phyloP scores from a whole-genome alignment of 2,329 filamentous ascomycete genomes.

The Claviceps purpurea region DNA sequence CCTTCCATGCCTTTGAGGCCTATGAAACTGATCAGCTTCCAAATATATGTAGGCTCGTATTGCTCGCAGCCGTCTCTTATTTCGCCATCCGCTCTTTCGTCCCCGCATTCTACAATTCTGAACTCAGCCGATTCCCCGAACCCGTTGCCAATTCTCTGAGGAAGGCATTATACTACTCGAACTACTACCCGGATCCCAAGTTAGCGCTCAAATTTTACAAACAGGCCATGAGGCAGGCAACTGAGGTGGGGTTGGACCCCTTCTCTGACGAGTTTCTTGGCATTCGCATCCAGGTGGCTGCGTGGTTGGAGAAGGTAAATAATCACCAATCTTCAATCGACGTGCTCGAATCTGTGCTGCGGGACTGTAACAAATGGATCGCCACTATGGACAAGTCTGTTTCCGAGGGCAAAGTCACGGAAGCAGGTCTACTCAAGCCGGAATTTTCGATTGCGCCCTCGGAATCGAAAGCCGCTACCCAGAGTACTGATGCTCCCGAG shows the following conservation, averaged over 20 bases:
- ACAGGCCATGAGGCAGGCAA: slow-evolving; percentile 60
- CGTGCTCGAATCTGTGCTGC: slow-evolving; percentile 62
- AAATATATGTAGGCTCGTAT: slow-evolving; percentile 13
- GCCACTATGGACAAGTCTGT: slow-evolving; percentile 37
- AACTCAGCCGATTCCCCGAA: slow-evolving; percentile 50
- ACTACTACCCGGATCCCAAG: slow-evolving; percentile 59
- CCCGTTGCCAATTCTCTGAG: slow-evolving; percentile 67
- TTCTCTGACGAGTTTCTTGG: slow-evolving; percentile 87
- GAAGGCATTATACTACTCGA: slow-evolving; percentile 75
- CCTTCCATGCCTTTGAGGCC: not conserved
- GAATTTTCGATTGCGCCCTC: slow-evolving; percentile 3
- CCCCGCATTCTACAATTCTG: slow-evolving; percentile 39
- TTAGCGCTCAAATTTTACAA: slow-evolving; percentile 75
- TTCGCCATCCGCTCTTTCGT: slow-evolving; percentile 32
- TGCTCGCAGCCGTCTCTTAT: slow-evolving; percentile 16
- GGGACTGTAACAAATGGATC: slow-evolving; percentile 53
- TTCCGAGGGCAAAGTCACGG: slow-evolving; percentile 31
- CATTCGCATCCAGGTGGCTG: slow-evolving; percentile 69
- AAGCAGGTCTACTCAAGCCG: slow-evolving; percentile 21
- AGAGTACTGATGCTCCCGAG: not conserved
- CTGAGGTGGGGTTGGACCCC: slow-evolving; percentile 65
- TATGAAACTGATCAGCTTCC: not conserved
- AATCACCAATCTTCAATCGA: slow-evolving; percentile 58
- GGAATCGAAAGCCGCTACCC: not conserved
- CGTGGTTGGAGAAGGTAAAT: slow-evolving; percentile 65